These are phyloP conservation scores for Gymnopilus dilepis DNA, from an alignment of 768 basidiomycete species.

Conservation along the genomic window DNA sequence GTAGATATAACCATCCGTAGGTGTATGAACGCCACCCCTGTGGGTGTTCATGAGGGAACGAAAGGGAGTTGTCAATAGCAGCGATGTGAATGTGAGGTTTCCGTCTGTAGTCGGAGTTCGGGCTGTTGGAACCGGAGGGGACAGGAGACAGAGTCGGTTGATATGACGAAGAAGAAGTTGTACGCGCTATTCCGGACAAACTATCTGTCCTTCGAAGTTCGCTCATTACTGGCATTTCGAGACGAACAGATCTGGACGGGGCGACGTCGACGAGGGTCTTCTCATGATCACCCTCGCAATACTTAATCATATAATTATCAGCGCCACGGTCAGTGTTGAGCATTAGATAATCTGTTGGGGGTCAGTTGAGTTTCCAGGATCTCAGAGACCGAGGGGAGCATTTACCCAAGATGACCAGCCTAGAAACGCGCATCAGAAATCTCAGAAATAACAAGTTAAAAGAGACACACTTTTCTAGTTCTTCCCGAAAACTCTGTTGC, in stretches of 20 bases:
- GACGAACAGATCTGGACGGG: slow-evolving; percentile 67
- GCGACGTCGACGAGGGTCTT: slow-evolving; percentile 81
- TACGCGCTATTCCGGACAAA: slow-evolving; percentile 41
- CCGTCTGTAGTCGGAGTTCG: slow-evolving; percentile 54
- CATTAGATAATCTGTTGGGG: slow-evolving; percentile 81
- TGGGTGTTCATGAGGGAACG: slow-evolving; percentile 92
- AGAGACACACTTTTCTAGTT: slow-evolving; percentile 78
- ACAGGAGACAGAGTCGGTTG: slow-evolving; percentile 42
- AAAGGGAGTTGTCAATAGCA: slow-evolving; percentile 92
- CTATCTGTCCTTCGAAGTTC: slow-evolving; percentile 60
- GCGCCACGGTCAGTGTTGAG: slow-evolving; percentile 89
- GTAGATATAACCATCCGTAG: slow-evolving; percentile 88
- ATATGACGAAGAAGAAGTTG: slow-evolving; percentile 43
- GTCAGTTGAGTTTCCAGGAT: slow-evolving; percentile 4
- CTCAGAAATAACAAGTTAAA: not conserved
- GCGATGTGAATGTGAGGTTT: slow-evolving; percentile 89
- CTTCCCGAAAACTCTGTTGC: slow-evolving; percentile 84
- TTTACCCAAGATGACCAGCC: slow-evolving; percentile 82
- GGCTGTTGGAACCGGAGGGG: slow-evolving; percentile 40
- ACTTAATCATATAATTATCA: slow-evolving; percentile 94
- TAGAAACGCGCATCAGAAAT: slow-evolving; percentile 34
- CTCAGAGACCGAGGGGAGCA: slow-evolving; percentile 6
- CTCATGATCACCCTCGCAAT: slow-evolving; percentile 82
- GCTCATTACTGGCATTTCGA: slow-evolving; percentile 76
- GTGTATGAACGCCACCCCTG: slow-evolving; percentile 80